These are phyloP conservation scores for Cercophora sp. DNA, from an alignment of 495 filamentous ascomycete species.

Conservation along the genomic window DNA sequence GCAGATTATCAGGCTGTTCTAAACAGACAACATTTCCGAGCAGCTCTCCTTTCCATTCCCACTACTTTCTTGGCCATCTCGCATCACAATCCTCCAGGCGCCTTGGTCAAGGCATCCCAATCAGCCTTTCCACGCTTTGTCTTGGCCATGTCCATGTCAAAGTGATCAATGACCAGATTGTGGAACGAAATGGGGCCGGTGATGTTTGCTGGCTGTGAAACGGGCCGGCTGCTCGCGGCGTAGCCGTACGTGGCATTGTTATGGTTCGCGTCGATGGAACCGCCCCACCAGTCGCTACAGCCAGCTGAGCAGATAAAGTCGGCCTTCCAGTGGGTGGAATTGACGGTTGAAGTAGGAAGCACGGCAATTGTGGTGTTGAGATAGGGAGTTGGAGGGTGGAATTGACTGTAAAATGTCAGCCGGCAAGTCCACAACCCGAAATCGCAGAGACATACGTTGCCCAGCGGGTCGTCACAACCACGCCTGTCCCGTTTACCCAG, in stretches of 20 bases:
- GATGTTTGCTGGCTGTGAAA: not conserved
- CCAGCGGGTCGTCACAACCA: not conserved
- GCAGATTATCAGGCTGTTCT: too few relatives aligned
- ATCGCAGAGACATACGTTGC: not conserved
- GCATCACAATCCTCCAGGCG: not conserved
- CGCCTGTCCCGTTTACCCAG: not conserved
- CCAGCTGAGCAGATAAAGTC: not conserved
- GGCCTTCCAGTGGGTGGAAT: not conserved
- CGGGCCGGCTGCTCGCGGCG: not conserved
- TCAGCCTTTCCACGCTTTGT: not conserved
- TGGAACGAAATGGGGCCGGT: not conserved
- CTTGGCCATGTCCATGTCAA: not conserved
- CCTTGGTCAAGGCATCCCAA: not conserved
- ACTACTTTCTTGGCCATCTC: too few relatives aligned
- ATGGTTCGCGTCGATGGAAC: not conserved
- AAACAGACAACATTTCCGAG: too few relatives aligned
- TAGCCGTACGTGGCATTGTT: not conserved
- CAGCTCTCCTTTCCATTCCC: too few relatives aligned
- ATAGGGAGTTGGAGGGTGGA: not conserved
- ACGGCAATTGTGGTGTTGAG: not conserved
- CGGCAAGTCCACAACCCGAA: not conserved
- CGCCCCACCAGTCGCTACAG: not conserved
- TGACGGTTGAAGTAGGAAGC: not conserved
- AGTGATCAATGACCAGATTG: not conserved
- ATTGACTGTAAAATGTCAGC: not conserved